Base-by-base conservation (phyloP, 805 yeast genomes). In the Cyberlindnera veronae region DNA sequence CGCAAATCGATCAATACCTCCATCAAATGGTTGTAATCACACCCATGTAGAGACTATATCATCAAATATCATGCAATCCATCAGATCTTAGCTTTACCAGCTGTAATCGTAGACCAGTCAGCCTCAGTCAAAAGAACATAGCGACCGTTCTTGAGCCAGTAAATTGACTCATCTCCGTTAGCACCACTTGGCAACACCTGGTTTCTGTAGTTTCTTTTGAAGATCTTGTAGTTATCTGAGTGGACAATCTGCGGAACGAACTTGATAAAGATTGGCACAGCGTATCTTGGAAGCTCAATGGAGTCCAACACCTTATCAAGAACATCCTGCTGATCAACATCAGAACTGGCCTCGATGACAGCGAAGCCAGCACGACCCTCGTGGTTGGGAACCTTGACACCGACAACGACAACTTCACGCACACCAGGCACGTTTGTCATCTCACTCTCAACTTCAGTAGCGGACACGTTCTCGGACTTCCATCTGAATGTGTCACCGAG, bases 331-430 rank as follows among this genome's bases (percentile, higher is more conserved):
- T 30, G 35, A 8, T 51, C 36, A 9, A 50, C 48, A 7, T 36
- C 31, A 1, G 33, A 36, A 10, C 58, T 55, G 4, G 80, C 72
- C 54, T 82, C 81, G 11, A 89, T 57, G 3, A 87, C 82, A 0
- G 93, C 95, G 61, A 84, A 86, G 0, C 98, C 97, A 12, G 96
- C 95, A 53, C 96, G 74, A 28, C 98, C 98, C 63, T 90, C 98
- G 56, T 90, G 95, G 39, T 80, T 73, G 5, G 91, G 93, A 9
- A 90, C 82, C 56, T 74, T 74, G 4, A 84, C 81, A 27, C 96
- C 96, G 38, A 93, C 96, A 17, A 90, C 96, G 33, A 87, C 89
- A 11, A 82, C 77, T 46, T 83, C 87, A 45, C 73, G 72, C 34
- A 84, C 66, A 5, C 57, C 49, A 15, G 51, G 51, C 23, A 58